phyloP scores from a whole-genome alignment of 805 yeast genomes.

The Yarrowia osloensis region DNA sequence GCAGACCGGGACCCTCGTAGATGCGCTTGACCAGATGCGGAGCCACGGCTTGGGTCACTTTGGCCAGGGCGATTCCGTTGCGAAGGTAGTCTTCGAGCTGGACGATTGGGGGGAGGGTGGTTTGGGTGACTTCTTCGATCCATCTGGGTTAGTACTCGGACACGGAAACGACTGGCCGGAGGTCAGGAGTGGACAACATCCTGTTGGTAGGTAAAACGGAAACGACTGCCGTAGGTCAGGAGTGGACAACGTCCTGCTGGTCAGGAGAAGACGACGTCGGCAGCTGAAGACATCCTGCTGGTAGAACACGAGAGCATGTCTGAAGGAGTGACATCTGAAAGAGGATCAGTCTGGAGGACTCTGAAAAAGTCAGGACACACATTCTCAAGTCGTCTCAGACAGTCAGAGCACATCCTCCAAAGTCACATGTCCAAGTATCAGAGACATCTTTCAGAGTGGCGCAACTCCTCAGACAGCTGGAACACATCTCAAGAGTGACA shows the following conservation, averaged over 20 bases:
- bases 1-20: slow-evolving; percentile 62
- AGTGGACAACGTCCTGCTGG: background rate
- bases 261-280: no score
- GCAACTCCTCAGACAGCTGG: no score
- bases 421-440: no score
- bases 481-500: no score
- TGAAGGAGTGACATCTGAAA: no score
- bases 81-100: slow-evolving; percentile 67
- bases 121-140: slow-evolving; percentile 66
- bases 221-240: background rate
- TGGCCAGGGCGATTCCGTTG: slow-evolving; percentile 85
- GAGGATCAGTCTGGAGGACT: no score
- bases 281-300: no score
- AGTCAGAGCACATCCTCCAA: no score
- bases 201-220: background rate
- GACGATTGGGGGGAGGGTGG: slow-evolving; percentile 56
- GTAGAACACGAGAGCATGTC: no score
- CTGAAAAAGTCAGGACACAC: no score
- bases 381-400: no score
- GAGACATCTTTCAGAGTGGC: no score
- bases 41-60: slow-evolving; percentile 68
- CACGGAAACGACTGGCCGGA: background rate
- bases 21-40: slow-evolving; percentile 61
- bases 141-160: slow-evolving; percentile 49
- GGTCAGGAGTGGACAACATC: background rate